These are phyloP conservation scores for Myriosclerotinia scirpicola DNA, from an alignment of 2,329 filamentous ascomycete genomes.

Conservation along the genomic window DNA sequence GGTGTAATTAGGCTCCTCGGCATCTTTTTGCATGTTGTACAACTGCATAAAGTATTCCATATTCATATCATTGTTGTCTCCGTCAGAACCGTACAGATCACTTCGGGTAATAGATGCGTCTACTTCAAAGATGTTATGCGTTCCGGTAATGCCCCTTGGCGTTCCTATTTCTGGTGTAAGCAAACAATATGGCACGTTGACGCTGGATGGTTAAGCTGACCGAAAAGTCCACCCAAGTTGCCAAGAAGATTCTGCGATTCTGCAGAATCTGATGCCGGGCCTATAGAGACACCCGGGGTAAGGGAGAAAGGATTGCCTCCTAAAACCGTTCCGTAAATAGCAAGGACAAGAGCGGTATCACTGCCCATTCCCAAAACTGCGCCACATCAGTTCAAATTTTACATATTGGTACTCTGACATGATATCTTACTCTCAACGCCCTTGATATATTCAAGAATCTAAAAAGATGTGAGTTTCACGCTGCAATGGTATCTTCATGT, in stretches of 20 bases:
- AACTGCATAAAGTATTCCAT: conserved; percentile 5
- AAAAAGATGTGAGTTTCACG: too few species aligned
- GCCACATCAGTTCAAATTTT: conserved; percentile 25
- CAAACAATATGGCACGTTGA: too few species aligned
- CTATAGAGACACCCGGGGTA: not conserved
- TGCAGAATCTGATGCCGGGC: not conserved
- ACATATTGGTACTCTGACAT: too few species aligned
- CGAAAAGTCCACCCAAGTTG: conserved; percentile 21
- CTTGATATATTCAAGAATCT: too few species aligned
- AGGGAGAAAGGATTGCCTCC: not conserved
- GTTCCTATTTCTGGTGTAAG: conserved; percentile 36
- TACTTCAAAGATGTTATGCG: conserved; percentile 53
- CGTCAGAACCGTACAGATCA: conserved; percentile 43
- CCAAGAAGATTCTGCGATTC: conserved; percentile 29
- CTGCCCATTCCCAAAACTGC: conserved; percentile 19
- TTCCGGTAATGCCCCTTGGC: conserved; percentile 48
- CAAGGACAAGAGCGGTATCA: not conserved
- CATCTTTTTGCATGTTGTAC: not conserved
- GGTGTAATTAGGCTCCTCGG: not conserved
- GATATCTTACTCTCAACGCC: too few species aligned
- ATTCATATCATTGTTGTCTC: not conserved
- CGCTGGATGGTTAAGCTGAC: too few species aligned
- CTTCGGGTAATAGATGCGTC: conserved; percentile 53
- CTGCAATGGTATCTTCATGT: conserved; percentile 36
- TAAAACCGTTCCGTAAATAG: not conserved